A percentile compares a stretch with the other conserved stretches of the same genome.
These are phyloP conservation scores for Microbotryum saponariae DNA, from an alignment of 1,284 basidiomycete species.

Conservation along the genomic window DNA sequence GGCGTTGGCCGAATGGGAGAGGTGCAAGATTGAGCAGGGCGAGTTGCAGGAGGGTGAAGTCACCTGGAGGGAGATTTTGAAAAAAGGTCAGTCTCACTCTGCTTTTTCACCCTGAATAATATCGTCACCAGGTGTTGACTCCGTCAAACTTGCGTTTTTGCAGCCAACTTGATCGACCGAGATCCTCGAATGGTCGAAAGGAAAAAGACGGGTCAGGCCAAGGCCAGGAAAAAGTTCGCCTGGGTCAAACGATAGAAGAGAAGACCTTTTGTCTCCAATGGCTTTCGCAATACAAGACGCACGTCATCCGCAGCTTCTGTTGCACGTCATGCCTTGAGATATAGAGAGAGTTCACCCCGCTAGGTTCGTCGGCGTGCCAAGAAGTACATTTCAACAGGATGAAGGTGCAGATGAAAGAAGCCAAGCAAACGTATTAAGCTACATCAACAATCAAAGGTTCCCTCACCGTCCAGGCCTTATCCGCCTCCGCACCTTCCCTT, in stretches of 20 bases:
- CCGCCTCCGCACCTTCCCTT: background rate
- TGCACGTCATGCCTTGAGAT: no score
- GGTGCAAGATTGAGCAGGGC: conserved; percentile 30
- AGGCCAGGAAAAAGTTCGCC: conserved; percentile 83
- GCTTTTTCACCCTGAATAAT: no score
- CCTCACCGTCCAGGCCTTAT: conserved; percentile 7
- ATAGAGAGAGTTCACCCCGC: no score
- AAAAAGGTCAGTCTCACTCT: conserved; percentile 53
- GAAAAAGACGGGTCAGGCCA: conserved; percentile 87
- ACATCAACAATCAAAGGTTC: conserved; percentile 6
- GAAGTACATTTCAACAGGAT: no score
- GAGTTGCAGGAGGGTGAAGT: conserved; percentile 55
- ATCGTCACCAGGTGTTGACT: background rate
- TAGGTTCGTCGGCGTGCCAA: no score
- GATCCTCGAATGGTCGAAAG: conserved; percentile 97
- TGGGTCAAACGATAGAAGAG: conserved; percentile 83
- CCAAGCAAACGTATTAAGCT: no score
- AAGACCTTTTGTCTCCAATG: no score
- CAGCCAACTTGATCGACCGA: conserved; percentile 78
- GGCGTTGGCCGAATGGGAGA: conserved; percentile 50
- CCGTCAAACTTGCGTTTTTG: conserved; percentile 2
- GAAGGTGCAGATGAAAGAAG: no score
- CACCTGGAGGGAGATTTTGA: conserved; percentile 57
- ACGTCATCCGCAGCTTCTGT: no score
- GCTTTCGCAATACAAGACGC: no score